These are phyloP conservation scores for Phytophthora lateralis DNA, from an alignment of 352 stramenopile genomes.

Conservation along the genomic window DNA sequence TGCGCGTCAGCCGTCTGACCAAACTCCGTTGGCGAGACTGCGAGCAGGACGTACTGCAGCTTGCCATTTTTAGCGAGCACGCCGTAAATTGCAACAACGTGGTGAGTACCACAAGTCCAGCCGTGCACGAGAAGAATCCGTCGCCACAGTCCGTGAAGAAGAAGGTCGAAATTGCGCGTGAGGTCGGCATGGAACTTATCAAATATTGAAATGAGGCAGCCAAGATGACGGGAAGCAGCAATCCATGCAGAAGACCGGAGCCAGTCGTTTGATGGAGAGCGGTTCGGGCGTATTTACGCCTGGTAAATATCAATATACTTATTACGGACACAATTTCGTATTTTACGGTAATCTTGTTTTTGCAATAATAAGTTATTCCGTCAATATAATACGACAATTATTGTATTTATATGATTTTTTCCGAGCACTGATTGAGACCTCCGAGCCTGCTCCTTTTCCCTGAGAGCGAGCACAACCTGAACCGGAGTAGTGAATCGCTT, in stretches of 20 bases:
- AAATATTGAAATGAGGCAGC: background rate
- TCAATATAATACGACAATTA: conserved; percentile 9
- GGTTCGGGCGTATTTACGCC: too few relatives aligned
- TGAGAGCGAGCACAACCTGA: too few relatives aligned
- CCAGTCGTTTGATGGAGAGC: conserved; percentile 5
- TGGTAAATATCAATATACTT: background rate
- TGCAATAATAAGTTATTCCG: conserved; percentile 7
- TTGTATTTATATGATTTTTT: background rate
- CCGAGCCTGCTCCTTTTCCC: too few relatives aligned
- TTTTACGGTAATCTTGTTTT: conserved; percentile 5
- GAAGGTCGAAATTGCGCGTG: background rate
- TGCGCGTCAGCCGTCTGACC: conserved; percentile 6
- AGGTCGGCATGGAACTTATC: conserved; percentile 3
- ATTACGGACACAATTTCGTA: conserved; percentile 5
- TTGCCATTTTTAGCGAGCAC: background rate
- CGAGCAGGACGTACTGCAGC: background rate
- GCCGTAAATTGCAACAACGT: conserved; percentile 7
- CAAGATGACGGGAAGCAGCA: too few relatives aligned
- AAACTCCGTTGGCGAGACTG: background rate
- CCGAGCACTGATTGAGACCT: background rate
- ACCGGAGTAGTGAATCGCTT: too few relatives aligned
- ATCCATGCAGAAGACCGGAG: background rate
- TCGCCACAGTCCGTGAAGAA: conserved; percentile 8
- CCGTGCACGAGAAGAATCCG: conserved; percentile 5
- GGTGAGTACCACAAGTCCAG: too few relatives aligned